Conservation (phyloP, 306 rosid genomes). For the Malus fusca region DNA sequence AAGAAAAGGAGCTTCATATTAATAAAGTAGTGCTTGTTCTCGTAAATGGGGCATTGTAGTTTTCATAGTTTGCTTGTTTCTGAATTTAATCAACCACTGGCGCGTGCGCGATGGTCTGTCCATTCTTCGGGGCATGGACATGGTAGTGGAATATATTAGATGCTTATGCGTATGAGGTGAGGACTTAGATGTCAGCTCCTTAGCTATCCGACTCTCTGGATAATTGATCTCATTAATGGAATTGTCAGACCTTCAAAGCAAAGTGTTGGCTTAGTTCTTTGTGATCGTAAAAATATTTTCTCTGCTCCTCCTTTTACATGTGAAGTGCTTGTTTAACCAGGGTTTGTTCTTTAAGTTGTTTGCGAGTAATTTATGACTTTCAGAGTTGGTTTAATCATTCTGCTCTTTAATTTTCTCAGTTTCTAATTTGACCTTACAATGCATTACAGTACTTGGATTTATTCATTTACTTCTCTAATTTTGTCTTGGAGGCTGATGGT, state of each 20-base stretch:
- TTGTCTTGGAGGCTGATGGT: background rate
- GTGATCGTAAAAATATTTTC: no score
- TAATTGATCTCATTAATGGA: background rate
- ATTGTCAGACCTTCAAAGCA: background rate
- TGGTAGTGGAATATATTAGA: background rate
- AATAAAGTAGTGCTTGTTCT: background rate
- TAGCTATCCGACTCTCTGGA: no score
- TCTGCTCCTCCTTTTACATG: background rate
- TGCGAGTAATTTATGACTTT: background rate
- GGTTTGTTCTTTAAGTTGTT: background rate
- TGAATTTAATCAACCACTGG: background rate
- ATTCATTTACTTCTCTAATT: background rate
- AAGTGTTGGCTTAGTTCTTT: background rate
- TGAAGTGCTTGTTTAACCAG: background rate
- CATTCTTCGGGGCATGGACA: background rate
- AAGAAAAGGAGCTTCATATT: background rate
- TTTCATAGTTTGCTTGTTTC: background rate
- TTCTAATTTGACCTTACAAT: background rate
- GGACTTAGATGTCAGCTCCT: background rate
- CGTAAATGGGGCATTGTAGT: background rate
- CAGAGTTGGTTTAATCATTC: background rate
- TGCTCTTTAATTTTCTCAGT: background rate
- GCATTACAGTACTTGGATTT: background rate
- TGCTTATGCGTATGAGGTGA: no score
- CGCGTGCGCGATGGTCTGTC: background rate